A percentile compares a stretch with the other conserved stretches of the same genome.
Conservation (phyloP, 2,329 filamentous ascomycete species). For the Diaporthe sp. region DNA sequence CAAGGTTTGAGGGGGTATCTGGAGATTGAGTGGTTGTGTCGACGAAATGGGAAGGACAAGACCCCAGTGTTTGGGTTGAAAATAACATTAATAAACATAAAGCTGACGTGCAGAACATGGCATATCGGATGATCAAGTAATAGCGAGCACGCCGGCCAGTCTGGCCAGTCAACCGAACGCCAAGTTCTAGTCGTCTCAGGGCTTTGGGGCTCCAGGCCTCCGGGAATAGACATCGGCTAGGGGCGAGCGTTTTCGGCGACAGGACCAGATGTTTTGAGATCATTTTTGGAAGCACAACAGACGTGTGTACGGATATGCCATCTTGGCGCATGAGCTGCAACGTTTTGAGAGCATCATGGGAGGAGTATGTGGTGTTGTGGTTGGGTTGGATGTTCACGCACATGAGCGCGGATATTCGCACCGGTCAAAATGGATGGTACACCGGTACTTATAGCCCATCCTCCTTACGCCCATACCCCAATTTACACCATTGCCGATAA, state of each 20-base stretch:
- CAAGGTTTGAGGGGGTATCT: neutral
- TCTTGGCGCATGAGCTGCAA: neutral
- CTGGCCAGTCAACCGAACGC: neutral
- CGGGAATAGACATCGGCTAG: neutral
- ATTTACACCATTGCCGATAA: too few relatives aligned
- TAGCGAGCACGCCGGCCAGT: neutral
- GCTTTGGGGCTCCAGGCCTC: neutral
- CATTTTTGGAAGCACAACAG: too few relatives aligned
- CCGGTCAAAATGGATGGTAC: too few relatives aligned
- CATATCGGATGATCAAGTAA: slow-evolving; percentile 21
- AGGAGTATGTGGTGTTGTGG: neutral
- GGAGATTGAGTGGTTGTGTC: neutral
- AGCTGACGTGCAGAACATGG: neutral
- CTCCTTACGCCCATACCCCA: too few relatives aligned
- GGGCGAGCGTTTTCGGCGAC: neutral
- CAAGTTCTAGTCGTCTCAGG: slow-evolving; percentile 6
- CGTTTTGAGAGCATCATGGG: neutral
- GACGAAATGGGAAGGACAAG: neutral
- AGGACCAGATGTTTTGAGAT: neutral
- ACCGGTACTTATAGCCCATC: too few relatives aligned
- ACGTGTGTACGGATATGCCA: neutral
- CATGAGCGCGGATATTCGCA: too few relatives aligned
- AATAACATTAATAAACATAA: slow-evolving; percentile 20
- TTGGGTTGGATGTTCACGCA: neutral
- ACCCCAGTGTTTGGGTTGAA: slow-evolving; percentile 27